These are phyloP conservation scores for Rhodotorula sphaerocarpa DNA, from an alignment of 768 basidiomycete species.

Conservation along the genomic window DNA sequence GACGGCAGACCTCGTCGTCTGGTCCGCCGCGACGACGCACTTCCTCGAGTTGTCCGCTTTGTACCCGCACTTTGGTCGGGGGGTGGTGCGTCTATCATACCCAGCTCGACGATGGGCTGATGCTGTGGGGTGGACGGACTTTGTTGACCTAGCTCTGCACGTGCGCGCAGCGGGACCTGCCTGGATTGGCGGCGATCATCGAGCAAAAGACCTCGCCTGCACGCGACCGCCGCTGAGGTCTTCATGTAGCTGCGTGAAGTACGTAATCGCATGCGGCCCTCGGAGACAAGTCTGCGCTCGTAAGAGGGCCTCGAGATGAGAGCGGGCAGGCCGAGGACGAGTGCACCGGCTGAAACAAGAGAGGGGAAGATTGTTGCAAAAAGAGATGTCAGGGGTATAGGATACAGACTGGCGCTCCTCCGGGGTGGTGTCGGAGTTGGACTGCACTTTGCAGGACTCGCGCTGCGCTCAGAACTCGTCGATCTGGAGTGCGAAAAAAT, in stretches of 20 bases:
- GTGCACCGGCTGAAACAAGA: too few species aligned
- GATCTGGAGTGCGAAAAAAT: conserved; percentile 33
- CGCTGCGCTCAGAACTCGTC: conserved; percentile 12
- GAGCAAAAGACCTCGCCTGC: neutral
- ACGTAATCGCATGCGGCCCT: too few species aligned
- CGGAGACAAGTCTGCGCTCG: too few species aligned
- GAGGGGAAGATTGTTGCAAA: too few species aligned
- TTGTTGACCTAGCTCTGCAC: neutral
- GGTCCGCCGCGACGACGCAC: conserved; percentile 29
- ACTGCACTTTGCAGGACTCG: too few species aligned
- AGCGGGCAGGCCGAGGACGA: too few species aligned
- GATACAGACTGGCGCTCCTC: too few species aligned
- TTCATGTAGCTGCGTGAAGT: too few species aligned
- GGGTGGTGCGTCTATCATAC: conserved; percentile 8
- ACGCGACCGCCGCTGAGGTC: too few species aligned
- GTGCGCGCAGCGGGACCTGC: neutral
- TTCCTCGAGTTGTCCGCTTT: conserved; percentile 25
- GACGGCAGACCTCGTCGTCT: conserved; percentile 16
- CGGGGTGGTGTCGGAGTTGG: too few species aligned
- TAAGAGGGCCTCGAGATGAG: too few species aligned
- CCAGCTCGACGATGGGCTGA: rapidly evolving
- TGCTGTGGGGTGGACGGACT: neutral
- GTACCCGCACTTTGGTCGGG: conserved; percentile 3
- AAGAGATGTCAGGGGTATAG: too few species aligned
- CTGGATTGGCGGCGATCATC: conserved; percentile 3